phyloP scores from a whole-genome alignment of 768 basidiomycete species.

The Macrocybe gigantea region DNA sequence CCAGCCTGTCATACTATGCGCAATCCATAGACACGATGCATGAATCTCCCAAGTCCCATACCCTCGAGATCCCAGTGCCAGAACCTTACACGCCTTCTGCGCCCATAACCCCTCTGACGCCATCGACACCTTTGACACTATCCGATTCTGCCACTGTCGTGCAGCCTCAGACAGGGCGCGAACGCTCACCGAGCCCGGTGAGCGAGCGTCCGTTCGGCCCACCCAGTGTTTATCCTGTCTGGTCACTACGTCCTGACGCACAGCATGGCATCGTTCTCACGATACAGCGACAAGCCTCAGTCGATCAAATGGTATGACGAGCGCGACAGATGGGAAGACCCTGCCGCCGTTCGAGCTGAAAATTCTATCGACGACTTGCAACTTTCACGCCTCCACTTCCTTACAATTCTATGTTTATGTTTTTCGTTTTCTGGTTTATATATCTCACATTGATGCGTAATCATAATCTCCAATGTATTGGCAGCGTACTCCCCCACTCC shows the following conservation, averaged over 20 bases:
- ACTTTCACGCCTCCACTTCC: no score
- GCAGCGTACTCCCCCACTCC: no score
- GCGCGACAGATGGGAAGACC: no score
- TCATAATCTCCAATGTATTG: no score
- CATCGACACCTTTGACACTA: no score
- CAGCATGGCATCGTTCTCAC: slow-evolving; percentile 10
- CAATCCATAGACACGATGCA: not conserved
- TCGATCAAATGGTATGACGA: slow-evolving; percentile 11
- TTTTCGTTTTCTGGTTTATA: no score
- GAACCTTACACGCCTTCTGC: not conserved
- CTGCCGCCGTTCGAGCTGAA: no score
- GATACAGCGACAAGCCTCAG: slow-evolving; percentile 17
- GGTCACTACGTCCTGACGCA: slow-evolving; percentile 2
- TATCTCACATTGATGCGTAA: no score
- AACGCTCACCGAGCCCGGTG: slow-evolving; percentile 1
- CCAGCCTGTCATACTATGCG: not conserved
- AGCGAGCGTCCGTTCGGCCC: slow-evolving; percentile 9
- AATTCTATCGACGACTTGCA: no score
- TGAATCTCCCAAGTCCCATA: not conserved
- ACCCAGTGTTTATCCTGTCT: slow-evolving; percentile 9
- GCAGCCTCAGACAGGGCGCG: not conserved
- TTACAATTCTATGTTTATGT: no score
- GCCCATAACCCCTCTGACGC: not conserved
- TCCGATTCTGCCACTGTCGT: slow-evolving; percentile 1
- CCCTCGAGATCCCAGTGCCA: not conserved